Base-by-base conservation (phyloP, 106 monocot species). In the Dendrobium catenatum region DNA sequence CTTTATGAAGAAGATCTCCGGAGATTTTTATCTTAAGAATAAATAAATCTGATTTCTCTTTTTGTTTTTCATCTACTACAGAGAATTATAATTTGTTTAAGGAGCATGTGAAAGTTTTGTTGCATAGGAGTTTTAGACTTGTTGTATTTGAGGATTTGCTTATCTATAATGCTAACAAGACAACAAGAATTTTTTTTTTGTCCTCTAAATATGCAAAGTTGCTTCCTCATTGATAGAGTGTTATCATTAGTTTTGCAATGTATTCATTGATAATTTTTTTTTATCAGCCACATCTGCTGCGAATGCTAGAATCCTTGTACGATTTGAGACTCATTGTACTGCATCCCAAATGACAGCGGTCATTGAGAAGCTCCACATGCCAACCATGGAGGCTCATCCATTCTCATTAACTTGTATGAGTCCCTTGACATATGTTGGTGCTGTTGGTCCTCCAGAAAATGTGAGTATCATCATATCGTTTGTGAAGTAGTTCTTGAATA, bases 381-480 rank as follows among this genome's bases (percentile, higher is more conserved):
- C 91, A 77, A 79, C 85, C 16, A 33, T 87, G 27, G 84, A 89
- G 78, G 46, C 46, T 66, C 82, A 82, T 87, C 56, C 82, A 6
- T 46, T 46, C 46, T 82, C 88, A 78, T 81, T 81, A 56, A 55
- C 79, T 70, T 76, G 79, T 79, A 40, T 77, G 6, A 85, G 78
- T 77, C 79, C 83, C 6, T 86, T 89, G 83, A 78, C 85, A 17
- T 92, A 92, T 83, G 55, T 84, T 6, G 89, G 87, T 68, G 81
- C 76, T 48, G 77, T 85, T 75, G 91, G 91, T 79, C 89, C 83
- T 73, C 87, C 89, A 47, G 73, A 49, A 16, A 85, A 91, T 88
- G 91, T 91, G 37, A 58, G 46, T 6, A 46, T 46, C 9, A 46
- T 46, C 46, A 46, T 9, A 46, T 46, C 9, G 6, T 0, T 46